phyloP scores from a whole-genome alignment of 2,329 filamentous ascomycete species.

The Talaromyces sp. region DNA sequence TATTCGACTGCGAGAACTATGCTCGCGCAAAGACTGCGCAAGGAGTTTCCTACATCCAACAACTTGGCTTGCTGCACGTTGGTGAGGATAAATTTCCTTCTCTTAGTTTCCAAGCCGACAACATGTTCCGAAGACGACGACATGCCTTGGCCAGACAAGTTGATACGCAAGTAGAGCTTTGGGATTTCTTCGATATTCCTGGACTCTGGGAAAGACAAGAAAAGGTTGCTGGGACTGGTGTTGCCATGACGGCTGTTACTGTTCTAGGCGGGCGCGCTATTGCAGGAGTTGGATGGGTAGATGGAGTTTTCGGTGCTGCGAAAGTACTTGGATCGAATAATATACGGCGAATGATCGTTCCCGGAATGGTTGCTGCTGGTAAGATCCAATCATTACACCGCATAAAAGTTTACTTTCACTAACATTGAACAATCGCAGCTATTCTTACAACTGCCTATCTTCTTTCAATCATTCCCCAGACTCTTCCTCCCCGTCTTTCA shows the following conservation, averaged over 20 bases:
- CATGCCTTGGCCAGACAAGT: constrained; percentile 80
- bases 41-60: constrained; percentile 82
- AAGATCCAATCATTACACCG: constrained; percentile 39
- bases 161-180: constrained; percentile 78
- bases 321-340: constrained; percentile 77
- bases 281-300: constrained; percentile 81
- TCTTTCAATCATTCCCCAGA: constrained; percentile 79
- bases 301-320: constrained; percentile 76
- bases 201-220: constrained; percentile 84
- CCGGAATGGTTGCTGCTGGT: constrained; percentile 74
- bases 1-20: constrained; percentile 74
- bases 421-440: constrained; percentile 47
- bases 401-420: constrained; percentile 20
- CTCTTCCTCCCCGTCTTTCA: constrained; percentile 78
- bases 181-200: constrained; percentile 87
- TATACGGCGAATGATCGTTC: constrained; percentile 71
- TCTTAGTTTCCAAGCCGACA: constrained; percentile 80
- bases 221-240: constrained; percentile 87
- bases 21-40: constrained; percentile 71
- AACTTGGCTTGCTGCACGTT: constrained; percentile 79
- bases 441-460: constrained; percentile 73
- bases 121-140: constrained; percentile 81
- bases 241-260: constrained; percentile 87
- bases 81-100: constrained; percentile 75
- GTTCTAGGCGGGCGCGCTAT: constrained; percentile 77